Evolutionary conservation across 2,329 filamentous ascomycete species (phyloP).

Genomic region (Curvularia verruculosa): DNA sequence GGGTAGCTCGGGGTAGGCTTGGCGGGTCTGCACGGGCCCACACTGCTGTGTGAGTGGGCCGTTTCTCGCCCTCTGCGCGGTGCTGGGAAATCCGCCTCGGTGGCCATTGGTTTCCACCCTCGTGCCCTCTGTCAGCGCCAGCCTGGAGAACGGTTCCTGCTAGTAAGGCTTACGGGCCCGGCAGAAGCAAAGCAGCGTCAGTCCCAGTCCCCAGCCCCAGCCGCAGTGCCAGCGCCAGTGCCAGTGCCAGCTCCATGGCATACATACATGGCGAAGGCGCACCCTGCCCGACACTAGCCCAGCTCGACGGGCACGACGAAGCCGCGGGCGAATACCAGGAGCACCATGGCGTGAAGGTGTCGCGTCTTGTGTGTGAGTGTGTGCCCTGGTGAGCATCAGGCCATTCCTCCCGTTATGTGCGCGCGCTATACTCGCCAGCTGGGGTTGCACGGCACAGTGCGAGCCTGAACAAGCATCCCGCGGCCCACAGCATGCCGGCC

Average conservation of each 20-base stretch:
- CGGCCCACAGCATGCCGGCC: slow-evolving; percentile 5
- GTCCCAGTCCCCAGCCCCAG: not conserved
- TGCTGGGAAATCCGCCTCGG: slow-evolving; percentile 19
- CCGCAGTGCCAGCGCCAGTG: not conserved
- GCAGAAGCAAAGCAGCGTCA: slow-evolving; percentile 1
- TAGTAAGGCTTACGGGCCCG: not conserved
- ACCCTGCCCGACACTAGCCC: too few relatives aligned
- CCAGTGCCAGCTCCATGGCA: too few relatives aligned
- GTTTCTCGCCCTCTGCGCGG: slow-evolving; percentile 12
- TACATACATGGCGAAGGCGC: too few relatives aligned
- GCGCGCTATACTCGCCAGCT: slow-evolving; percentile 16
- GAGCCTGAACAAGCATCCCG: slow-evolving; percentile 5
- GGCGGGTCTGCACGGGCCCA: slow-evolving; percentile 7
- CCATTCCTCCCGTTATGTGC: slow-evolving; percentile 26
- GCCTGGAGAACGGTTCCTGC: slow-evolving; percentile 10
- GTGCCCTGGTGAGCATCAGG: slow-evolving; percentile 21
- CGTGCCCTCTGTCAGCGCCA: slow-evolving; percentile 16
- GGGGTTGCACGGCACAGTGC: slow-evolving; percentile 24
- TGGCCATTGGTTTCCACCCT: slow-evolving; percentile 30
- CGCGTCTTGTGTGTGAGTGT: not conserved
- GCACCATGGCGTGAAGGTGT: not conserved
- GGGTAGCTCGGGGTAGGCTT: too few relatives aligned
- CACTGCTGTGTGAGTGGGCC: slow-evolving; percentile 15
- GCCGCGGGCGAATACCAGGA: not conserved
- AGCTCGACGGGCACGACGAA: too few relatives aligned